These are phyloP conservation scores for Pseudodiploospora longispora DNA, from an alignment of 2,329 filamentous ascomycete species.

Conservation along the genomic window DNA sequence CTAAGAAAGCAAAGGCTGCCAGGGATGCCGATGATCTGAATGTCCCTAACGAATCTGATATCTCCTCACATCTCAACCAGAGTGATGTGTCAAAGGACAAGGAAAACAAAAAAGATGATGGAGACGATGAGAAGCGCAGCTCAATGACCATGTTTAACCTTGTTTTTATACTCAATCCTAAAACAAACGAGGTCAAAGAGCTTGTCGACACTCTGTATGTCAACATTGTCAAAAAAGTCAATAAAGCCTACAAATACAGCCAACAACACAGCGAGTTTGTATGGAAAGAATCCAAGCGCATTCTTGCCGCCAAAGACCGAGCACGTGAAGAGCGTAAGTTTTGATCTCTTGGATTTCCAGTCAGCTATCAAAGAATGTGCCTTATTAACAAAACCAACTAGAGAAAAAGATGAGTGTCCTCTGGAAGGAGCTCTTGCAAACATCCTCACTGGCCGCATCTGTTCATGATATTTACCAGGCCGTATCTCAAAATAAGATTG, in stretches of 20 bases:
- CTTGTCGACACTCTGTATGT: conserved; percentile 71
- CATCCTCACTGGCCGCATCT: conserved; percentile 72
- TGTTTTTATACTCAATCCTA: conserved; percentile 82
- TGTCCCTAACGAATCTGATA: conserved; percentile 21
- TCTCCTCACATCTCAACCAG: conserved; percentile 1
- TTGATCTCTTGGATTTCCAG: not conserved
- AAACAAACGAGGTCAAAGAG: conserved; percentile 66
- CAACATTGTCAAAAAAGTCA: conserved; percentile 85
- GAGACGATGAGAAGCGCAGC: conserved; percentile 53
- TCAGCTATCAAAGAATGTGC: no score
- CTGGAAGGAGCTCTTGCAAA: conserved; percentile 63
- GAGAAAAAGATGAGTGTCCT: conserved; percentile 54
- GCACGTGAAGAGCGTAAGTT: conserved; percentile 59
- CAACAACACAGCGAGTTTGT: conserved; percentile 87
- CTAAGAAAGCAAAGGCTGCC: conserved; percentile 42
- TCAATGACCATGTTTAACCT: conserved; percentile 97
- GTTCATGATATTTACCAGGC: conserved; percentile 76
- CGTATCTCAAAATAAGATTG: conserved; percentile 78
- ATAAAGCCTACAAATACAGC: conserved; percentile 86
- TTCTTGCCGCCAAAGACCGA: conserved; percentile 73
- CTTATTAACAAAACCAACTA: conserved; percentile 13
- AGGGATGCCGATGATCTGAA: conserved; percentile 25
- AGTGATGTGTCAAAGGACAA: conserved; percentile 20
- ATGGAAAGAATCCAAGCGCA: conserved; percentile 80
- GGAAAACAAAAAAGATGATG: conserved; percentile 36